phyloP scores from a whole-genome alignment of 23 red algal genomes.

The Gracilariopsis chorda region DNA sequence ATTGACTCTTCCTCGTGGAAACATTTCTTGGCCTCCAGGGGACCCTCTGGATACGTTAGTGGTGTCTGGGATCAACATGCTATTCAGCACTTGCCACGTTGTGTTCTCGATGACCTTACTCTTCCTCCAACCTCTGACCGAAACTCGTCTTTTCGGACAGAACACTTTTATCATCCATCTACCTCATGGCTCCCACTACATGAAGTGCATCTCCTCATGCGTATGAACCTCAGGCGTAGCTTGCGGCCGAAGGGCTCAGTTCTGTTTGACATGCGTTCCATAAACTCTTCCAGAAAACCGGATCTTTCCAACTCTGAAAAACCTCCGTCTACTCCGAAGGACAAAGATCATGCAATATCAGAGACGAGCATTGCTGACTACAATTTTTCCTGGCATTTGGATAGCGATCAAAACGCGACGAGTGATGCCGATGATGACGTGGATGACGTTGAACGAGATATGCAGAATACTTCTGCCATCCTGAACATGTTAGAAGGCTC shows the following conservation, averaged over 20 bases:
- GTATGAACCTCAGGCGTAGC: background rate
- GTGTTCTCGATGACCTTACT: background rate
- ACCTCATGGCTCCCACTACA: background rate
- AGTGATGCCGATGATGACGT: no score
- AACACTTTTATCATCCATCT: background rate
- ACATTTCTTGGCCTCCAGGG: no score
- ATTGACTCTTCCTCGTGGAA: no score
- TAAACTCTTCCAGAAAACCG: background rate
- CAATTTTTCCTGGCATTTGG: background rate
- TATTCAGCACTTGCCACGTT: background rate
- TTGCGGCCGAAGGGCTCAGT: background rate
- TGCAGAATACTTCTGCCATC: no score
- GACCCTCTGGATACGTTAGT: background rate
- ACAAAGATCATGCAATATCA: no score
- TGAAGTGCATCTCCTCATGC: background rate
- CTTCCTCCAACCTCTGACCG: background rate
- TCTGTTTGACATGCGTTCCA: background rate
- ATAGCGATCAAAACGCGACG: no score
- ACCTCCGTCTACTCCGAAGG: no score
- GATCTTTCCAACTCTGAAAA: background rate
- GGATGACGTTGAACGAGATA: no score
- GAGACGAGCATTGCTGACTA: background rate
- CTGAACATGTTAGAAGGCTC: background rate
- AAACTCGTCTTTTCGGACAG: background rate
- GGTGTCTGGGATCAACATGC: background rate